Evolutionary conservation across 805 yeast species (phyloP).

Genomic region (Candida silvatica): DNA sequence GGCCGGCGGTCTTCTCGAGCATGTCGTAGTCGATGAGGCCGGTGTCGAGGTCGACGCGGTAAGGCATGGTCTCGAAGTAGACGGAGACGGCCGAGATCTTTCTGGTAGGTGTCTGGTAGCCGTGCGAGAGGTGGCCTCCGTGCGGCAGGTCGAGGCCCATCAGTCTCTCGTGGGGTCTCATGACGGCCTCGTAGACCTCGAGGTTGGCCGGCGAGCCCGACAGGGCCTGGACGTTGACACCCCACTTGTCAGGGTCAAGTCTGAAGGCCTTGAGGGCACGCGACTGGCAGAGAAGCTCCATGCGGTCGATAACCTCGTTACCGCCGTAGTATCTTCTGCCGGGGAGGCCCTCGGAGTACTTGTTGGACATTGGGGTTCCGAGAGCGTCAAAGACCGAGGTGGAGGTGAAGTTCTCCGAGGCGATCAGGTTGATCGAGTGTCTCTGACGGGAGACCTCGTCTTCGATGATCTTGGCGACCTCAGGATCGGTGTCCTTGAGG

Average conservation of each 20-base stretch:
- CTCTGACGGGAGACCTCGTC: slow-evolving; percentile 88
- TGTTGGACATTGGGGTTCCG: slow-evolving; percentile 97
- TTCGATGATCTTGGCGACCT: slow-evolving; percentile 60
- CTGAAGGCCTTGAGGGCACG: slow-evolving; percentile 90
- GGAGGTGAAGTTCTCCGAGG: slow-evolving; percentile 96
- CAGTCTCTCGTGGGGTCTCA: slow-evolving; percentile 92
- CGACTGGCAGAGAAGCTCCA: slow-evolving; percentile 85
- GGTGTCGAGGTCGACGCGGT: slow-evolving; percentile 85
- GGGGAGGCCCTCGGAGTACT: slow-evolving; percentile 98
- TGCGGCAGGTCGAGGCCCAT: slow-evolving; percentile 99
- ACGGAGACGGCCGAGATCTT: slow-evolving; percentile 94
- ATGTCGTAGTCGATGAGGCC: slow-evolving; percentile 96
- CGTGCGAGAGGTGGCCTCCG: slow-evolving; percentile 98
- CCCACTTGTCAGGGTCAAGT: slow-evolving; percentile 81
- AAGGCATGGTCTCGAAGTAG: slow-evolving; percentile 98
- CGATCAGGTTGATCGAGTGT: slow-evolving; percentile 88
- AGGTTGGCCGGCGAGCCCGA: slow-evolving; percentile 98
- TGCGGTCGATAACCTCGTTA: slow-evolving; percentile 91
- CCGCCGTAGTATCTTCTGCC: slow-evolving; percentile 99
- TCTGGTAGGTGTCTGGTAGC: slow-evolving; percentile 90
- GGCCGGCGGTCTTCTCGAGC: slow-evolving; percentile 80
- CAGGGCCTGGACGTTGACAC: slow-evolving; percentile 93
- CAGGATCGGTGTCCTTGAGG: slow-evolving; percentile 65
- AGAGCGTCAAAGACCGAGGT: slow-evolving; percentile 92
- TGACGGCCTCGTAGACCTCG: slow-evolving; percentile 90